Evolutionary conservation across 352 stramenopile species (phyloP).

Genomic region (Phytopythium oedochilum): DNA sequence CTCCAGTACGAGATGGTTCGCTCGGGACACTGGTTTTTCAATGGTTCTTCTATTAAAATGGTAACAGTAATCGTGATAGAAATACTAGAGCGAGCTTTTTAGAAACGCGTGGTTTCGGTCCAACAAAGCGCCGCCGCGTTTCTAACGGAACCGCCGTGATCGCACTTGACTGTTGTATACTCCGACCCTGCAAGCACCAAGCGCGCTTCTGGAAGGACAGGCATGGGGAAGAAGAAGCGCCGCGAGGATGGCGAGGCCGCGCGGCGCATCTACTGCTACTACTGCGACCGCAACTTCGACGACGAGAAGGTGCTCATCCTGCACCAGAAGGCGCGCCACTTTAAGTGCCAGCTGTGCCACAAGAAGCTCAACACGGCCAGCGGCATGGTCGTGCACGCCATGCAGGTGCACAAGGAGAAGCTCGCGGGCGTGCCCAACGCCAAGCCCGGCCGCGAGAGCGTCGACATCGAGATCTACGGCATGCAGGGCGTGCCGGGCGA

Average conservation of each 20-base stretch:
- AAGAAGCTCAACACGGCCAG: conserved; percentile 90
- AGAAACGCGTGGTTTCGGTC: neutral
- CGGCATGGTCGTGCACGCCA: conserved; percentile 86
- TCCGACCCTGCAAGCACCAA: neutral
- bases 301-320: conserved; percentile 91
- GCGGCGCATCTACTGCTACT: conserved; percentile 90
- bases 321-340: conserved; percentile 92
- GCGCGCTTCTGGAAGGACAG: too few species aligned
- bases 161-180: neutral
- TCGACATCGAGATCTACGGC: conserved; percentile 87
- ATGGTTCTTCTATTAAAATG: neutral
- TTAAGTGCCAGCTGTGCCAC: conserved; percentile 89
- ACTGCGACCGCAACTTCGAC: conserved; percentile 90
- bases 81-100: too few species aligned
- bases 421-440: conserved; percentile 81
- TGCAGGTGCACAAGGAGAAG: conserved; percentile 88
- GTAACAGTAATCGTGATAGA: neutral
- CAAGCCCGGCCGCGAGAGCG: conserved; percentile 73
- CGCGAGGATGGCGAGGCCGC: conserved; percentile 45
- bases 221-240: conserved; percentile 87
- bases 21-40: neutral
- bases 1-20: neutral
- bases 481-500: conserved; percentile 83
- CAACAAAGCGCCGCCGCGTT: too few species aligned
- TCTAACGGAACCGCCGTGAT: too few species aligned